Percentiles rank a stretch among this genome's conserved stretches.
phyloP scores from a whole-genome alignment of 228 moss, liverwort and hornwort genomes.

The Sphagnum fallax region DNA sequence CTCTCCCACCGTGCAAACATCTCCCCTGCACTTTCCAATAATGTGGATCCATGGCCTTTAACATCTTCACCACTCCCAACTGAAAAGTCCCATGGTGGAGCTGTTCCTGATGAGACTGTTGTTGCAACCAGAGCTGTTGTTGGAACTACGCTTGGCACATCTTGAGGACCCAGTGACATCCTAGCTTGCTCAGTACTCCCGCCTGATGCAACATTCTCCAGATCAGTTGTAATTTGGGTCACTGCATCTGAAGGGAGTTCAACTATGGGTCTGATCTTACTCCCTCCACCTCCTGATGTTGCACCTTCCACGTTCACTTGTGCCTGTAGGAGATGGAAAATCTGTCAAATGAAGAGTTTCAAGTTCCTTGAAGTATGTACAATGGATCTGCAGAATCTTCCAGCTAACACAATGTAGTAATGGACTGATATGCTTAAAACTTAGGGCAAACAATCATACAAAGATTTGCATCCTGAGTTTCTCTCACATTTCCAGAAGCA shows the following conservation, averaged over 20 bases:
- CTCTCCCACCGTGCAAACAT: conserved; percentile 94
- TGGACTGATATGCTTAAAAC: background rate
- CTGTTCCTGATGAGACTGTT: conserved; percentile 30
- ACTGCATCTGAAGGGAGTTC: conserved; percentile 44
- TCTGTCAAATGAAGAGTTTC: no score
- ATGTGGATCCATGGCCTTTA: conserved; percentile 25
- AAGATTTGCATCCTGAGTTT: background rate
- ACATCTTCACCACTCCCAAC: conserved; percentile 41
- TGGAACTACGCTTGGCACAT: conserved; percentile 15
- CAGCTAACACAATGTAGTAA: no score
- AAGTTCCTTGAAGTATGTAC: no score
- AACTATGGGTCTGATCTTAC: conserved; percentile 41
- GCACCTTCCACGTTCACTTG: conserved; percentile 36
- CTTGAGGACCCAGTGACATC: conserved; percentile 17
- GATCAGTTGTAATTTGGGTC: conserved; percentile 18
- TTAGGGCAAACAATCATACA: background rate
- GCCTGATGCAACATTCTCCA: conserved; percentile 14
- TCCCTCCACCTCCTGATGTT: conserved; percentile 3
- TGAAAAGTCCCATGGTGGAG: conserved; percentile 57
- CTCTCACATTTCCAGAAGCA: no score
- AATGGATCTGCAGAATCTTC: no score
- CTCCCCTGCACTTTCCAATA: conserved; percentile 80
- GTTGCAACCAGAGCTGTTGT: conserved; percentile 50
- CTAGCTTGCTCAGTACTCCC: conserved; percentile 26
- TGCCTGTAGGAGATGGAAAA: conserved; percentile 10